phyloP scores from a whole-genome alignment of 768 basidiomycete genomes.

The Suillus hirtellus region DNA sequence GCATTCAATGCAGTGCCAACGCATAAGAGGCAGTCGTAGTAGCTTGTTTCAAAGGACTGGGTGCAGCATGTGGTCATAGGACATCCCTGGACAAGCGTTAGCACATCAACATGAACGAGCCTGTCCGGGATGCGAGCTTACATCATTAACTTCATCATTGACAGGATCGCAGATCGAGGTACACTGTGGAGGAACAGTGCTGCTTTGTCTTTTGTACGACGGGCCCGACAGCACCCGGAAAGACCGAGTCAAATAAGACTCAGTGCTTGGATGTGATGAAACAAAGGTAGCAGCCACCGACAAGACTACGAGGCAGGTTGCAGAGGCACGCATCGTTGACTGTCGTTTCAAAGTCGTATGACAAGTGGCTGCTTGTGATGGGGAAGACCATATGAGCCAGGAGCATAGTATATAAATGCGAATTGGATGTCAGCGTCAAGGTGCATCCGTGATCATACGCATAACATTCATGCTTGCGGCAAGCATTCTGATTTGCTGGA shows the following conservation, averaged over 20 bases:
- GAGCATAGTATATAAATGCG: background rate
- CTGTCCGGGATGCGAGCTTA: constrained; percentile 13
- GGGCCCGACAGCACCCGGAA: constrained; percentile 9
- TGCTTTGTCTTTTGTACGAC: constrained; percentile 21
- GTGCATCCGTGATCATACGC: background rate
- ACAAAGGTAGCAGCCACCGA: constrained; percentile 5
- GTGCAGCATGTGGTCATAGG: constrained; percentile 40
- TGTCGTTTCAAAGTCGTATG: background rate
- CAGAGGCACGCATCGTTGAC: constrained; percentile 21
- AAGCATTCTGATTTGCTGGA: background rate
- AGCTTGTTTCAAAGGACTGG: constrained; percentile 37
- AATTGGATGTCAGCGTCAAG: background rate
- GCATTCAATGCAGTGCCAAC: constrained; percentile 29
- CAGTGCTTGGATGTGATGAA: constrained; percentile 10
- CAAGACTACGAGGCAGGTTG: constrained; percentile 7
- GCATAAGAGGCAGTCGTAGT: constrained; percentile 46
- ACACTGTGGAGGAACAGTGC: constrained; percentile 21
- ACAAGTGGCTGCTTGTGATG: background rate
- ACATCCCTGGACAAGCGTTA: constrained; percentile 25
- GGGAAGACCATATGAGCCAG: background rate
- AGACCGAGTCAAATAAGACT: constrained; percentile 11
- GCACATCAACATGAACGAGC: constrained; percentile 10
- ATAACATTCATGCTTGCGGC: background rate
- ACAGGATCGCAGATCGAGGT: constrained; percentile 24
- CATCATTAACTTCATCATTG: constrained; percentile 24